Percentiles rank a stretch among this genome's conserved stretches.
phyloP scores from a whole-genome alignment of 768 basidiomycete genomes.

The Mycena leptocephala region DNA sequence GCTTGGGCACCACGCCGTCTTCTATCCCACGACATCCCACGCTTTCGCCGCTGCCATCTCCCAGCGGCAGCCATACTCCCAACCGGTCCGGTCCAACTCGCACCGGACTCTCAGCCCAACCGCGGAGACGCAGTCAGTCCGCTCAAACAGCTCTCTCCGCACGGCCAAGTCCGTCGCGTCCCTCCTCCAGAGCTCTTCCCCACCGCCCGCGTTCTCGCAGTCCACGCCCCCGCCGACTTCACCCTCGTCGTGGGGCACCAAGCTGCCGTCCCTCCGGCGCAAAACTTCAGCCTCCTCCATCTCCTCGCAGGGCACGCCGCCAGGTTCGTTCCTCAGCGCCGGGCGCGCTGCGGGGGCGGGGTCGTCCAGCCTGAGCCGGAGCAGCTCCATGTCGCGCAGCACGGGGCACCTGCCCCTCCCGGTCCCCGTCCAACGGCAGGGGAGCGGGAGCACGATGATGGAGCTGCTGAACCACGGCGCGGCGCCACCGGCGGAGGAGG shows the following conservation, averaged over 20 bases:
- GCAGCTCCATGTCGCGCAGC: constrained; percentile 55
- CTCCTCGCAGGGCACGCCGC: constrained; percentile 60
- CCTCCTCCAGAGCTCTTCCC: constrained; percentile 9
- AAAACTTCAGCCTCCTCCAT: constrained; percentile 71
- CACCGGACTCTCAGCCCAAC: too few relatives aligned
- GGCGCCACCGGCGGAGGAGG: constrained; percentile 34
- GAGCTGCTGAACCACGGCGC: constrained; percentile 25
- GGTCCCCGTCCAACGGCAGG: constrained; percentile 34
- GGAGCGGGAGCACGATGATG: constrained; percentile 40
- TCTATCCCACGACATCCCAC: constrained; percentile 43
- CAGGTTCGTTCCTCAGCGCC: constrained; percentile 34
- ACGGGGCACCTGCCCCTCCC: constrained; percentile 60
- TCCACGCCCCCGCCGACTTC: constrained; percentile 39
- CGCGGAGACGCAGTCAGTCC: constrained; percentile 29
- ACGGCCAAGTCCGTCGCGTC: constrained; percentile 30
- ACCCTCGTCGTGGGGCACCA: constrained; percentile 41
- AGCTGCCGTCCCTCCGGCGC: constrained; percentile 50
- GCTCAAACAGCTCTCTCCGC: constrained; percentile 32
- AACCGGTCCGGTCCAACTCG: constrained; percentile 29
- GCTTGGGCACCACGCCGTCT: constrained; percentile 45
- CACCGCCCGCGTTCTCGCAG: constrained; percentile 38
- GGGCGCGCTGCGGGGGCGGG: constrained; percentile 16
- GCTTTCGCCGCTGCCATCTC: neutral
- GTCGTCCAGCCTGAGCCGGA: constrained; percentile 28
- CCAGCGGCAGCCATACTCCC: neutral